phyloP scores from a whole-genome alignment of 306 rosid species.

The Astragalus glycyphyllos region DNA sequence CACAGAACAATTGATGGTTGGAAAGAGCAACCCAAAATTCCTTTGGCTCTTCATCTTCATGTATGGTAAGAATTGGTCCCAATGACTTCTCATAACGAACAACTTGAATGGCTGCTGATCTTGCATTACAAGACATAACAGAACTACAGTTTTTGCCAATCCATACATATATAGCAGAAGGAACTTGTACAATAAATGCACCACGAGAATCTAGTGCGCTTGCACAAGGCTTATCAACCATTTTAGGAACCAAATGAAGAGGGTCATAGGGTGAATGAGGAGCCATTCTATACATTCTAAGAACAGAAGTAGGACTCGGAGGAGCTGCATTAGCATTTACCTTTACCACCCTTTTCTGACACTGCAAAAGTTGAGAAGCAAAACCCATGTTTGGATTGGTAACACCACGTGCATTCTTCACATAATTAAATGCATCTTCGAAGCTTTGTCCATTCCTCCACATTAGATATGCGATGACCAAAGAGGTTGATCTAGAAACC shows the following conservation, averaged over 20 bases:
- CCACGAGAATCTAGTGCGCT: constrained; percentile 93
- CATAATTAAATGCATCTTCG: constrained; percentile 89
- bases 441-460: constrained; percentile 93
- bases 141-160: constrained; percentile 62
- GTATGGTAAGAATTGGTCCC: constrained; percentile 56
- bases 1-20: constrained; percentile 46
- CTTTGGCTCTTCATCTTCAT: constrained; percentile 75
- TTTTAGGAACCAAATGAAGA: constrained; percentile 90
- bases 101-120: constrained; percentile 76
- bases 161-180: constrained; percentile 87
- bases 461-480: constrained; percentile 96
- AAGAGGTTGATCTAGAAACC: constrained; percentile 82
- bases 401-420: constrained; percentile 91
- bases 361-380: constrained; percentile 86
- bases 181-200: constrained; percentile 81
- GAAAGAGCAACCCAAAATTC: constrained; percentile 84
- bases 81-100: constrained; percentile 74
- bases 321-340: constrained; percentile 58
- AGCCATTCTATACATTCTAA: constrained; percentile 90
- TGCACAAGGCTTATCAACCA: constrained; percentile 57
- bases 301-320: constrained; percentile 76
- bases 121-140: constrained; percentile 66
- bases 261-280: constrained; percentile 95
- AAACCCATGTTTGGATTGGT: constrained; percentile 94
- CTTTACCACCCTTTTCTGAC: constrained; percentile 80